Evolutionary conservation across 345 rosid species (phyloP).

Genomic region (Luvunga scandens): DNA sequence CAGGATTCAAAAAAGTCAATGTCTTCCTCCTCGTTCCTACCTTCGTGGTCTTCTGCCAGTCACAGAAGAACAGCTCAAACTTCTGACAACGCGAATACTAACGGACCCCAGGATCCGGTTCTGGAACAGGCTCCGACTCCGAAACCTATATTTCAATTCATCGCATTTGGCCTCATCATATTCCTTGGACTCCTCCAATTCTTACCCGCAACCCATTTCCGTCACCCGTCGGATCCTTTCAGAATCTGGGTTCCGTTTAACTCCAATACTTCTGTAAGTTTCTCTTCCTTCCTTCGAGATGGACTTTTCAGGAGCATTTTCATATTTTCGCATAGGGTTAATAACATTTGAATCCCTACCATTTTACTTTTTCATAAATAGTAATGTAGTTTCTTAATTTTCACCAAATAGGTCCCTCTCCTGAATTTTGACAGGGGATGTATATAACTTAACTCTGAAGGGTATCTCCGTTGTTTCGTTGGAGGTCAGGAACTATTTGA

Average conservation of each 20-base stretch:
- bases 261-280: constrained; percentile 17
- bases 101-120: background rate
- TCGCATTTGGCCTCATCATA: constrained; percentile 28
- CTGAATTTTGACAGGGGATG: too few species aligned
- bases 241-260: constrained; percentile 36
- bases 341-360: too few species aligned
- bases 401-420: too few species aligned
- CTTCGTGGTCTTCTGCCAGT: constrained; percentile 6
- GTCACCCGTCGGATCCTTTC: constrained; percentile 33
- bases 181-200: constrained; percentile 33
- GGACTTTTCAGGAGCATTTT: background rate
- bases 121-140: constrained; percentile 23
- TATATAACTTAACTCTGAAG: too few species aligned
- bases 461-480: too few species aligned
- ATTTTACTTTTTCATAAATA: too few species aligned
- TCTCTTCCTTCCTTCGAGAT: background rate
- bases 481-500: too few species aligned
- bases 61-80: constrained; percentile 17
- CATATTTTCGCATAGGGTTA: too few species aligned
- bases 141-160: constrained; percentile 16
- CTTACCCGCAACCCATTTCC: constrained; percentile 45
- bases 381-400: too few species aligned
- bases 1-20: background rate
- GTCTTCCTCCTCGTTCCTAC: constrained; percentile 21
- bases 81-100: background rate